Base-by-base conservation (phyloP, 1,284 basidiomycete species). In the Tilletia horrida region DNA sequence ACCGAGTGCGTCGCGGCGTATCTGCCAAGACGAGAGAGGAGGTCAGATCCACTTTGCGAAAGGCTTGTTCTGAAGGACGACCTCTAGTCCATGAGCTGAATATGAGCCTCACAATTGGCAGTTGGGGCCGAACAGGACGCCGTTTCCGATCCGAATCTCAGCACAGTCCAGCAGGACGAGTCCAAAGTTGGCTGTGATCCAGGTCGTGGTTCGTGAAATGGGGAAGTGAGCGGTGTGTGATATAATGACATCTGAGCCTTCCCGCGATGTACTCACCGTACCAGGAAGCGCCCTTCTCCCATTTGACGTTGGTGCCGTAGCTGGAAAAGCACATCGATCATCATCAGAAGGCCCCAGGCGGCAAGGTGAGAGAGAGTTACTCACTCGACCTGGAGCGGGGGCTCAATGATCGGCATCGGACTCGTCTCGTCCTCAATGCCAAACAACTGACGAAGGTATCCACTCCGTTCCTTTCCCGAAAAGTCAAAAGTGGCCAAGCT, bases 51-150 rank as follows among this genome's bases (percentile, higher is more conserved):
- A n/a, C n/a, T n/a, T n/a, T n/a, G n/a, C n/a, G n/a, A 29, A 52
- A 18, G 3, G 27, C 21, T 18, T 23, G 16, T 14, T 23, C 7
- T 14, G 9, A 31, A 11, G 29, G 62, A n/a, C 1, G 3, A 48
- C 18, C 47, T 1, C 18, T 48, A n/a, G 13, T 21, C n/a, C n/a
- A n/a, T 62, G 57, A 40, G 52, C 16, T 57, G 25, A 8, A 27
- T 8, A 27, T 57, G 25, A n/a, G 16, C 8, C 61, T 62, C 45
- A 62, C 61, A 52, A 21, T 27, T 52, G 50, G 75, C 59, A 62
- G 71, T 83, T 83, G 11, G 84, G 80, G 0, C 83, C 84, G 55
- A 84, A 73, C 71, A 84, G 79, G 0, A 81, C 82, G 14, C 83
- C 74, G 47, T 73, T 67, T 6, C 83, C 83, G 45, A 84, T 81